Base-by-base conservation (phyloP, 495 filamentous ascomycete species). In the Penicillium malachiteum region DNA sequence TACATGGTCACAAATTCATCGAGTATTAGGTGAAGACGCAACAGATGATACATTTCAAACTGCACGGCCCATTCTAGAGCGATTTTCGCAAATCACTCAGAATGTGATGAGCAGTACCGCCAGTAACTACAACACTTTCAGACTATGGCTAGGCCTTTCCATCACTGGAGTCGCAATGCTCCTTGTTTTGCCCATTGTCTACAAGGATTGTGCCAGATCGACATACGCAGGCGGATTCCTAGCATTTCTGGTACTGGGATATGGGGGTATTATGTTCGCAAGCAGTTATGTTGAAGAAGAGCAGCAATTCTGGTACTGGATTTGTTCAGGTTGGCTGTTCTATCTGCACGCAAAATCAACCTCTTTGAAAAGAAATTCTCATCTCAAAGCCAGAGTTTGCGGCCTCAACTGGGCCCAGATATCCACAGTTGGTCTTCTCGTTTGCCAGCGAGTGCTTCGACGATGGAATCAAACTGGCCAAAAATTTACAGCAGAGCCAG, bases 261-360 rank as follows among this genome's bases (percentile, higher is more conserved):
- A 96, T 67, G 83, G 86, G 9, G 67, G 80, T 32, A 92, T 96
- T 87, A 97, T 97, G 91, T 97, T 97, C 71, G 92, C 92, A 31
- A 96, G 89, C 68, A 96, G 92, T 67, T 97, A 91, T 65, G 90
- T 99, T 21, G 94, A 99, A 66, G 94, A 99, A 70, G 94, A 99
- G 66, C 94, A 97, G 21, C 88, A 97, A 57, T 96, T 96, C 70
- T 99, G 94, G 94, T 97, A 97, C 69, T 96, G 92, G 92, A 67
- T 82, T 14, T 83, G 87, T 11, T 86, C 89, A 0, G 86, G 81
- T 3, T 99, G 92, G 92, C 72, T 89, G 40, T 72, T 81, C 42
- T 81, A 83, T 56, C 72, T 95, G 2, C 79, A 80, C 52, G 60
- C 87, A 34, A 87, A 79, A 69, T 76, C 70, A 46, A 68, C 62